Evolutionary conservation across 2,329 filamentous ascomycete species (phyloP).

Genomic region (Fusarium liriodendri): DNA sequence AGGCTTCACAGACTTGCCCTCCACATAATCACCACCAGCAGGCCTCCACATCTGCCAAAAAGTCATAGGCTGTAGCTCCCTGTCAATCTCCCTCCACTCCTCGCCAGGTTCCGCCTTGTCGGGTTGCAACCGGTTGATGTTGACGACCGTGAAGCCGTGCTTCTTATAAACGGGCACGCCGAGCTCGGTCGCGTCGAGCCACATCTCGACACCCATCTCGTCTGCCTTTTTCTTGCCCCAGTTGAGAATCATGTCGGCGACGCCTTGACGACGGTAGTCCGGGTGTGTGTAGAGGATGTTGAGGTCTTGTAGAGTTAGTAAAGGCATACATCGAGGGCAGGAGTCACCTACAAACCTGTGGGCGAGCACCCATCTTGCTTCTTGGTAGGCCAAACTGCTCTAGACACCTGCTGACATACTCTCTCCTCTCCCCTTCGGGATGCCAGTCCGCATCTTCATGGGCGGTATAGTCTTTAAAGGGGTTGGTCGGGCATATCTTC

Average conservation of each 20-base stretch:
- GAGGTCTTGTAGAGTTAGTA: constrained; percentile 17
- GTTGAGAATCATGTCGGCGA: constrained; percentile 32
- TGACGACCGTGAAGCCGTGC: constrained; percentile 35
- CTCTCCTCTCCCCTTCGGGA: constrained; percentile 29
- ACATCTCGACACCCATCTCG: constrained; percentile 40
- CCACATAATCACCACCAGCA: constrained; percentile 27
- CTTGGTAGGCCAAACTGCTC: constrained; percentile 33
- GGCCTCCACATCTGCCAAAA: constrained; percentile 41
- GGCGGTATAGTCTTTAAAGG: constrained; percentile 18
- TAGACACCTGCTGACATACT: constrained; percentile 31
- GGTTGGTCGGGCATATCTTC: constrained; percentile 27
- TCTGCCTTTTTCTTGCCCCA: constrained; percentile 41
- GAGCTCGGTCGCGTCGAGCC: constrained; percentile 36
- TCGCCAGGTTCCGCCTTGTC: constrained; percentile 21
- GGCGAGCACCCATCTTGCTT: constrained; percentile 28
- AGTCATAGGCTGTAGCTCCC: constrained; percentile 22
- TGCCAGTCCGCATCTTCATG: constrained; percentile 32
- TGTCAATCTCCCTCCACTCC: constrained; percentile 26
- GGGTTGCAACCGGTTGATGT: constrained; percentile 17
- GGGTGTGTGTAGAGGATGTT: constrained; percentile 40
- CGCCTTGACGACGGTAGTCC: constrained; percentile 34
- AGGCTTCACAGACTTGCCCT: constrained; percentile 28
- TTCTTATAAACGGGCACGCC: constrained; percentile 37
- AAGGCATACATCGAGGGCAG: no score
- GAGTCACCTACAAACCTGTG: constrained; percentile 28